Percentiles rank a stretch among this genome's conserved stretches.
phyloP scores from a whole-genome alignment of 345 rosid species.

The Orychophragmus violaceus region DNA sequence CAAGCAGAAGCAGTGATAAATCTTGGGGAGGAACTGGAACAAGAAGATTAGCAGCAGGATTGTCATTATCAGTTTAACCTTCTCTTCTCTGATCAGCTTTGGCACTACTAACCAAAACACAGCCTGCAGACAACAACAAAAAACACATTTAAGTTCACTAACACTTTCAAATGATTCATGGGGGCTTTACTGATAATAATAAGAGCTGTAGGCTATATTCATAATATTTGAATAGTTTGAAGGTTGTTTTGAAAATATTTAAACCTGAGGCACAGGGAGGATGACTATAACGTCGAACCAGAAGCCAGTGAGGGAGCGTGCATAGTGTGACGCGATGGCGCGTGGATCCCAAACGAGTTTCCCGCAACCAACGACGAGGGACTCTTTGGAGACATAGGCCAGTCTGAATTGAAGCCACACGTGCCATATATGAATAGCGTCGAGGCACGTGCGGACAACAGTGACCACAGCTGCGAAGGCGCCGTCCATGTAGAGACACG shows the following conservation, averaged over 20 bases:
- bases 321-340: conserved; percentile 61
- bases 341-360: conserved; percentile 92
- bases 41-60: conserved; percentile 46
- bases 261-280: conserved; percentile 93
- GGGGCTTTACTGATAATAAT: neutral
- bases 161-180: neutral
- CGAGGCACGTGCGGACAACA: conserved; percentile 63
- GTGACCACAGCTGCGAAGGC: conserved; percentile 61
- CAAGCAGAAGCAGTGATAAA: conserved; percentile 63
- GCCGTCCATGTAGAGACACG: conserved; percentile 74
- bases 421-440: conserved; percentile 59
- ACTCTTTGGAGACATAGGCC: conserved; percentile 79
- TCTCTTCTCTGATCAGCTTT: conserved; percentile 51
- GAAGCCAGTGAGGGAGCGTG: conserved; percentile 64
- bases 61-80: conserved; percentile 56
- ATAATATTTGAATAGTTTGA: neutral
- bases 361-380: conserved; percentile 83
- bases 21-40: conserved; percentile 62
- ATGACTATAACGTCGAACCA: conserved; percentile 85
- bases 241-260: neutral
- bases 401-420: conserved; percentile 72
- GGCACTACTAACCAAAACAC: conserved; percentile 75
- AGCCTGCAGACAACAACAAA: conserved; percentile 42
- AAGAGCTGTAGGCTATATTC: neutral
- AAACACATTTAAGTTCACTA: neutral